Conservation (phyloP, 495 filamentous ascomycete species). For the Xylaria telfairii region DNA sequence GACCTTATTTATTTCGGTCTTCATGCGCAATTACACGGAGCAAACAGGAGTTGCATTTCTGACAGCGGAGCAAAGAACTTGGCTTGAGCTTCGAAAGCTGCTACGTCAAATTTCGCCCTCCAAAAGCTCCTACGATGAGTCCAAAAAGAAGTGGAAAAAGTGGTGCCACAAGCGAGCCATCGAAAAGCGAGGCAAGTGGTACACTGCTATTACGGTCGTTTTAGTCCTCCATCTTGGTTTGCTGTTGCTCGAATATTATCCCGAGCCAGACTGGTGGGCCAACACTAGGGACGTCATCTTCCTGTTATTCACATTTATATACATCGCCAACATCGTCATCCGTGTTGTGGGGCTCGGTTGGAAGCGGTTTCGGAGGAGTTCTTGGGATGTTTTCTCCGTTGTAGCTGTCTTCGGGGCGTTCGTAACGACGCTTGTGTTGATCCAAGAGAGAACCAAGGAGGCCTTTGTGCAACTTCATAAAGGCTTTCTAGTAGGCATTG, state of each 20-base stretch:
- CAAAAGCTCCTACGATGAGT: slow-evolving; percentile 79
- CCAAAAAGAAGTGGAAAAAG: slow-evolving; percentile 75
- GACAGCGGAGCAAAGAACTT: slow-evolving; percentile 95
- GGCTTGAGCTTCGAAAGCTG: slow-evolving; percentile 93
- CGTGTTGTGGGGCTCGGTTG: slow-evolving; percentile 89
- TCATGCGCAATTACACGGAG: slow-evolving; percentile 99
- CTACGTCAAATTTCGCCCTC: slow-evolving; percentile 93
- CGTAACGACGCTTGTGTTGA: slow-evolving; percentile 72
- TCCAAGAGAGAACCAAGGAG: slow-evolving; percentile 55
- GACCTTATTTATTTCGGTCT: slow-evolving; percentile 97
- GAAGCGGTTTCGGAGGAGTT: slow-evolving; percentile 89
- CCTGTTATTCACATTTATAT: slow-evolving; percentile 82
- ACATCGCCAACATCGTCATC: slow-evolving; percentile 82
- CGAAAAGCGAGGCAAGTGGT: slow-evolving; percentile 94
- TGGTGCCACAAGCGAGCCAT: slow-evolving; percentile 96
- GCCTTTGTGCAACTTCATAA: slow-evolving; percentile 84
- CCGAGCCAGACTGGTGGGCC: slow-evolving; percentile 71
- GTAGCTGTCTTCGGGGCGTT: slow-evolving; percentile 85
- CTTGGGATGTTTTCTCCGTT: slow-evolving; percentile 93
- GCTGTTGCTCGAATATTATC: slow-evolving; percentile 85
- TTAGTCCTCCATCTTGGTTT: slow-evolving; percentile 84
- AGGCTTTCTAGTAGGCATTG: slow-evolving; percentile 88
- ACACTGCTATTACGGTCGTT: slow-evolving; percentile 75
- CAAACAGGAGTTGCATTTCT: slow-evolving; percentile 97
- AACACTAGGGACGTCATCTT: slow-evolving; percentile 75